Evolutionary conservation across 805 yeast species (phyloP).

Genomic region (Starmerella geochares): DNA sequence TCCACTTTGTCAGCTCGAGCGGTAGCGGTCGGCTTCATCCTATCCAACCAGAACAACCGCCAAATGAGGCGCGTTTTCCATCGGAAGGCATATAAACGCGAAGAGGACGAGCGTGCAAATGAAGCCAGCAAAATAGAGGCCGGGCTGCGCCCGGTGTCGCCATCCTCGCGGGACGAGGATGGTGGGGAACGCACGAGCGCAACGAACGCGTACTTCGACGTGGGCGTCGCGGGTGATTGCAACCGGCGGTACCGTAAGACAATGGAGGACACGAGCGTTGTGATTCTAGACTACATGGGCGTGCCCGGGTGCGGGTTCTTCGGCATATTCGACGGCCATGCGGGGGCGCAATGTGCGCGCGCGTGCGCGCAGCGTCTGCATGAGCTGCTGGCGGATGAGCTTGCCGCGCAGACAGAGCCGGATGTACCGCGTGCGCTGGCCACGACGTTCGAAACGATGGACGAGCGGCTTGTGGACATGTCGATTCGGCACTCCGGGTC

Average conservation of each 20-base stretch:
- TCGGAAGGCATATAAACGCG: not conserved
- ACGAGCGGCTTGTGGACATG: slow-evolving; percentile 49
- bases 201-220: slow-evolving; percentile 43
- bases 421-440: slow-evolving; percentile 52
- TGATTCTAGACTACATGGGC: slow-evolving; percentile 86
- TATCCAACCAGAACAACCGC: not conserved
- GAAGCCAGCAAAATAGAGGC: not conserved
- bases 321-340: slow-evolving; percentile 95
- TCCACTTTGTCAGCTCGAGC: slow-evolving; percentile 1
- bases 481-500: slow-evolving; percentile 73
- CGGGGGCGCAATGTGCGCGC: slow-evolving; percentile 83
- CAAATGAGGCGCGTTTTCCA: slow-evolving; percentile 9
- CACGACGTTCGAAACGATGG: slow-evolving; percentile 66
- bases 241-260: slow-evolving; percentile 70
- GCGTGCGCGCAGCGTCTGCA: slow-evolving; percentile 91
- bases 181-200: slow-evolving; percentile 11
- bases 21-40: not conserved
- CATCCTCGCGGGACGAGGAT: slow-evolving; percentile 13
- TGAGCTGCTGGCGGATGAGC: slow-evolving; percentile 38
- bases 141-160: slow-evolving; percentile 15
- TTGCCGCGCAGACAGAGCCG: slow-evolving; percentile 31
- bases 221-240: slow-evolving; percentile 86
- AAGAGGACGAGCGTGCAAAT: not conserved
- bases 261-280: slow-evolving; percentile 95
- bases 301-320: slow-evolving; percentile 77